These are phyloP conservation scores for Glutinoglossum americanum DNA, from an alignment of 495 filamentous ascomycete species.

Conservation along the genomic window DNA sequence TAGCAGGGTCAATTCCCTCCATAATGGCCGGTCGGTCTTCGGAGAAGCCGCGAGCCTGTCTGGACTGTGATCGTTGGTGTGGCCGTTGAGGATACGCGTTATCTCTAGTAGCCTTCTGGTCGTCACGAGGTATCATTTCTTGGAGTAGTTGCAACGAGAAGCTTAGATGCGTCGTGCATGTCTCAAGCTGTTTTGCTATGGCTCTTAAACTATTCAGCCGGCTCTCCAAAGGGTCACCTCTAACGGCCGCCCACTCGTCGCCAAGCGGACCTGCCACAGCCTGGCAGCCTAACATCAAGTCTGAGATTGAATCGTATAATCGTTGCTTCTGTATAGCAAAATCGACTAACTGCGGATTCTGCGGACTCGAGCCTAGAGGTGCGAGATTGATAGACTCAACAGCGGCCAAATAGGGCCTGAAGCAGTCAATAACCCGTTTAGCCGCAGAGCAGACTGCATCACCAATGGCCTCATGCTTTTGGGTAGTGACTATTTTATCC, in stretches of 20 bases:
- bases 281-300: conserved; percentile 71
- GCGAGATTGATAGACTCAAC: conserved; percentile 78
- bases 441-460: conserved; percentile 55
- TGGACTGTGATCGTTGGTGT: conserved; percentile 27
- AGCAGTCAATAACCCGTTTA: conserved; percentile 60
- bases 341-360: conserved; percentile 69
- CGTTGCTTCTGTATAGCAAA: conserved; percentile 80
- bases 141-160: conserved; percentile 74
- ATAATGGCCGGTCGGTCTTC: conserved; percentile 41
- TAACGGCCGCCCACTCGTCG: conserved; percentile 83
- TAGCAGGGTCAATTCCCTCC: conserved; percentile 35
- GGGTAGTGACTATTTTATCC: conserved; percentile 52
- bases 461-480: conserved; percentile 47
- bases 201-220: conserved; percentile 55
- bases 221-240: conserved; percentile 83
- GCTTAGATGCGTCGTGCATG: conserved; percentile 63
- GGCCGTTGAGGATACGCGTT: conserved; percentile 14
- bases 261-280: conserved; percentile 68
- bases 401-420: conserved; percentile 66
- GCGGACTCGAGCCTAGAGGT: conserved; percentile 46
- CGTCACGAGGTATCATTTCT: conserved; percentile 42
- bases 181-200: conserved; percentile 61
- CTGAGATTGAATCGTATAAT: conserved; percentile 77
- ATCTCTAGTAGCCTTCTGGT: not conserved
- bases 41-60: conserved; percentile 16